Conservation (phyloP, 2,329 filamentous ascomycete species). For the Fusarium pininemorale region DNA sequence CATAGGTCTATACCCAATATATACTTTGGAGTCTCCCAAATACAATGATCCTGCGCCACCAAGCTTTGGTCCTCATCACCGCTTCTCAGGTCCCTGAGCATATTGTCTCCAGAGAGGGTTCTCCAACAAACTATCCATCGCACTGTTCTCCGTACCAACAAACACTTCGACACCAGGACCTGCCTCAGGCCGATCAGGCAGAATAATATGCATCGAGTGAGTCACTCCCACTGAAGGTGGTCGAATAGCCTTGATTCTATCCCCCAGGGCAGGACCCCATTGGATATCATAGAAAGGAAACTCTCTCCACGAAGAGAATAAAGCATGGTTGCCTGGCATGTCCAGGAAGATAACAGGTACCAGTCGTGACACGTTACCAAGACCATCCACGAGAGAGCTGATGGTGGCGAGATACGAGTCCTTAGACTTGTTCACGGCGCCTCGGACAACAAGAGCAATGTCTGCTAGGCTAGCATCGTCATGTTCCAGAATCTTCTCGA, state of each 20-base stretch:
- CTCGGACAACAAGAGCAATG: neutral
- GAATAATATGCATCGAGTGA: conserved; percentile 3
- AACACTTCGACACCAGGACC: conserved; percentile 2
- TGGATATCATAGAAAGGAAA: conserved; percentile 12
- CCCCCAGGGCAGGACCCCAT: conserved; percentile 2
- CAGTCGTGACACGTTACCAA: neutral
- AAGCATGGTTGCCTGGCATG: conserved; percentile 6
- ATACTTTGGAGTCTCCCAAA: no score
- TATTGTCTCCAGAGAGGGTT: neutral
- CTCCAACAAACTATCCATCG: neutral
- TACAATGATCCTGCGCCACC: rapidly evolving
- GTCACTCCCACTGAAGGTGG: conserved; percentile 1
- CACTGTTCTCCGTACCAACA: neutral
- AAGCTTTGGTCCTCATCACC: neutral
- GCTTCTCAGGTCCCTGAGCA: neutral
- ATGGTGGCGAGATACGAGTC: neutral
- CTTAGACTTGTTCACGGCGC: conserved; percentile 4
- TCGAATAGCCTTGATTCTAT: neutral
- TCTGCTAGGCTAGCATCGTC: neutral
- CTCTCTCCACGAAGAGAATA: conserved; percentile 14
- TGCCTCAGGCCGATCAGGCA: neutral
- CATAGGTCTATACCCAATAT: rapidly evolving
- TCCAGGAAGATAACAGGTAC: conserved; percentile 1
- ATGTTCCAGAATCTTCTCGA: neutral
- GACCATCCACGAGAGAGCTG: neutral